Conservation (phyloP, 768 basidiomycete genomes). For the Trametes cubensis region DNA sequence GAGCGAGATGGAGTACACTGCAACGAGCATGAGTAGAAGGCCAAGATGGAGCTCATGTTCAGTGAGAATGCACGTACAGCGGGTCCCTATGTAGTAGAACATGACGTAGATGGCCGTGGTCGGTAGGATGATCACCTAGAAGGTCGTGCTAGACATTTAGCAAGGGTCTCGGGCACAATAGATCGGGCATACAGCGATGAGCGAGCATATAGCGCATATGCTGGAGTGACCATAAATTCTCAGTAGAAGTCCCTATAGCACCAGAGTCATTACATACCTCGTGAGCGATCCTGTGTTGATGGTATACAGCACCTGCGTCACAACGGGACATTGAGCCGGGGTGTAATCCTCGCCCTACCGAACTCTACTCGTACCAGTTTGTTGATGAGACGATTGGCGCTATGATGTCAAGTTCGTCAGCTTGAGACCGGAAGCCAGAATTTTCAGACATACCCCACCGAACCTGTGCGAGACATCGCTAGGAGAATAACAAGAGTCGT, state of each 20-base stretch:
- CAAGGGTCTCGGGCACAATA: no score
- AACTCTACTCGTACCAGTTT: constrained; percentile 5
- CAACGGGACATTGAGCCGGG: background rate
- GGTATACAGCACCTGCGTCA: constrained; percentile 15
- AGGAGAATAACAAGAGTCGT: constrained; percentile 16
- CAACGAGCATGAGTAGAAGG: no score
- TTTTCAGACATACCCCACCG: constrained; percentile 3
- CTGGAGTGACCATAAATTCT: no score
- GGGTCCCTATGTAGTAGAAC: constrained; percentile 23
- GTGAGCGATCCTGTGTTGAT: constrained; percentile 18
- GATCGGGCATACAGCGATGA: constrained; percentile 5
- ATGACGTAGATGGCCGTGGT: constrained; percentile 18
- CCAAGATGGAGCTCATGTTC: no score
- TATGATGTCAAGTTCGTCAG: background rate
- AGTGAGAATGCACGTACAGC: constrained; percentile 1
- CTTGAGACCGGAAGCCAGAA: background rate
- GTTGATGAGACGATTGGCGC: constrained; percentile 21
- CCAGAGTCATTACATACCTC: background rate
- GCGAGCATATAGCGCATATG: constrained; percentile 11
- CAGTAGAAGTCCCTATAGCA: no score
- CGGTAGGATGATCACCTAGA: constrained; percentile 14
- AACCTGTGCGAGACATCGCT: constrained; percentile 15
- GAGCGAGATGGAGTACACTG: constrained; percentile 21
- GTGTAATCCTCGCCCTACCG: no score
- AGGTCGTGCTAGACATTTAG: background rate